Percentiles rank a stretch among this genome's conserved stretches.
Conservation (phyloP, 148 eudicot species). For the Selenicereus undatus region DNA sequence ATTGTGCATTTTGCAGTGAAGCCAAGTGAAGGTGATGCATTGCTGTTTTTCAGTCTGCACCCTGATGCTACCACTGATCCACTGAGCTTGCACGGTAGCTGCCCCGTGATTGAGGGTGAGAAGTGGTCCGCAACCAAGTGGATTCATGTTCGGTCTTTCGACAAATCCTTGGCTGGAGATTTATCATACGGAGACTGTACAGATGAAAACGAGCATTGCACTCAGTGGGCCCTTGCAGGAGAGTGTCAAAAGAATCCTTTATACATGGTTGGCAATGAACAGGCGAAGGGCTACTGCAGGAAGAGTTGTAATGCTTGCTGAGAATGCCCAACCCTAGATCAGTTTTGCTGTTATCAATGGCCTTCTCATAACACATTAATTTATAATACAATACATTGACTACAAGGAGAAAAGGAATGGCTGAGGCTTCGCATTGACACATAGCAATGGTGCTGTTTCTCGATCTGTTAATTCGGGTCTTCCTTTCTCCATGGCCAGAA, state of each 20-base stretch:
- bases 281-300: conserved; percentile 49
- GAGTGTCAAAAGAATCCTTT: conserved; percentile 72
- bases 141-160: conserved; percentile 80
- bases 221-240: conserved; percentile 70
- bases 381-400: no score
- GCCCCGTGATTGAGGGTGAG: conserved; percentile 89
- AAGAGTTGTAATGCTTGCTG: conserved; percentile 44
- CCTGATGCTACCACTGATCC: conserved; percentile 59
- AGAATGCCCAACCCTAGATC: no score
- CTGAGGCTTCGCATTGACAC: no score
- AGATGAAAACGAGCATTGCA: conserved; percentile 48
- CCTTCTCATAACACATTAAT: no score
- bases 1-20: conserved; percentile 48
- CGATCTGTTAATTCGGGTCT: no score
- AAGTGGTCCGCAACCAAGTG: conserved; percentile 97
- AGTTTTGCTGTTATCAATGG: no score
- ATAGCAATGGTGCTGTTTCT: no score
- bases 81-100: conserved; percentile 76
- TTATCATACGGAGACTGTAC: conserved; percentile 33
- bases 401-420: no score
- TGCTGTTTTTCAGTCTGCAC: conserved; percentile 79
- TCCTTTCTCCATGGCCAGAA: no score
- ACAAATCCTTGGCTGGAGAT: conserved; percentile 13
- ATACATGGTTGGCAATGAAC: conserved; percentile 67
- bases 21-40: conserved; percentile 78